A percentile compares a stretch with the other conserved stretches of the same genome.
Conservation (phyloP, 2,329 filamentous ascomycete genomes). For the Aspergillus felis region DNA sequence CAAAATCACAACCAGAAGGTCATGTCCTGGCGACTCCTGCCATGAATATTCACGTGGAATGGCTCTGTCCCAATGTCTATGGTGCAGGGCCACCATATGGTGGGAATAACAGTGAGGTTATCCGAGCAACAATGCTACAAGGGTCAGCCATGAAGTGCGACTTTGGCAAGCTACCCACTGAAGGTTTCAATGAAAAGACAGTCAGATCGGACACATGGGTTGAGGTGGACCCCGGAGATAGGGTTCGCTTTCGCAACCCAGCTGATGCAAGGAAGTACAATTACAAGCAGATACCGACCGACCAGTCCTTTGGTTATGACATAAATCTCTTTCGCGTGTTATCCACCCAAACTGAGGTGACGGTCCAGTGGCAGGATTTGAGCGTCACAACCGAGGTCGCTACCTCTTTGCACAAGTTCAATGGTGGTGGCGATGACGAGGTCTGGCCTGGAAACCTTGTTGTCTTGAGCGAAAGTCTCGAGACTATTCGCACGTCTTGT, state of each 20-base stretch:
- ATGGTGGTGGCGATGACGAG: conserved; percentile 44
- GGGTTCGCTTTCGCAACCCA: conserved; percentile 55
- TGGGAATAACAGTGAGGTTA: conserved; percentile 7
- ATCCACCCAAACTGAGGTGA: conserved; percentile 47
- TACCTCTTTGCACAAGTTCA: conserved; percentile 34
- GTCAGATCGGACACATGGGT: conserved; percentile 30
- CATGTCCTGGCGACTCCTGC: conserved; percentile 50
- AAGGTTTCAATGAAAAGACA: background rate
- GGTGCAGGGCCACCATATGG: conserved; percentile 16
- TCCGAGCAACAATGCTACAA: conserved; percentile 18
- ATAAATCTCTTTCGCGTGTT: conserved; percentile 55
- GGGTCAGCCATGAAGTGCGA: conserved; percentile 21
- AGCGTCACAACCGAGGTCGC: conserved; percentile 46
- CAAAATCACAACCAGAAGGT: conserved; percentile 49
- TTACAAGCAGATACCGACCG: conserved; percentile 43
- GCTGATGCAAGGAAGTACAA: conserved; percentile 52
- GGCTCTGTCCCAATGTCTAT: conserved; percentile 47
- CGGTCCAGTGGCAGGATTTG: conserved; percentile 58
- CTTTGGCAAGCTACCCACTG: conserved; percentile 15
- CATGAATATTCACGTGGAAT: conserved; percentile 46
- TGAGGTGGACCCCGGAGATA: conserved; percentile 36
- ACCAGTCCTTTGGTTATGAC: conserved; percentile 53
- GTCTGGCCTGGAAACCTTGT: conserved; percentile 57
- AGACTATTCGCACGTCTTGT: conserved; percentile 7
- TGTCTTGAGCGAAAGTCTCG: conserved; percentile 42